Conservation (phyloP, 305 asterid species). For the Solanum hybrid region DNA sequence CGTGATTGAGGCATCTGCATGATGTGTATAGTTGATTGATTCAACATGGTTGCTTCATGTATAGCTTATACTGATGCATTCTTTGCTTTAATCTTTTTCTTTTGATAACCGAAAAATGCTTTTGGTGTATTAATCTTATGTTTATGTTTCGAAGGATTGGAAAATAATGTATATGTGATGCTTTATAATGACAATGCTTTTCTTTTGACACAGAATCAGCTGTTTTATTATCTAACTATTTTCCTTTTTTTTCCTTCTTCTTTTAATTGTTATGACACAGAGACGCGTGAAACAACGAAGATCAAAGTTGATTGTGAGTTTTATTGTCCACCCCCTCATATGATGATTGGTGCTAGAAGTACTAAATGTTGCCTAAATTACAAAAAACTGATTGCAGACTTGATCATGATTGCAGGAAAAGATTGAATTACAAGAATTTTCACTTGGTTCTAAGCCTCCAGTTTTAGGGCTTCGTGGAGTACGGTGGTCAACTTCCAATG, state of each 20-base stretch:
- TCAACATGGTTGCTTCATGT: background rate
- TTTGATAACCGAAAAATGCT: background rate
- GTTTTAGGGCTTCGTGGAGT: slow-evolving; percentile 79
- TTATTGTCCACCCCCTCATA: slow-evolving; percentile 8
- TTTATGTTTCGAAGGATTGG: background rate
- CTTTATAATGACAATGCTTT: background rate
- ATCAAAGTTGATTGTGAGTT: slow-evolving; percentile 80
- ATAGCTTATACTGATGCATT: background rate
- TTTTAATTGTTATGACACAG: slow-evolving; percentile 40
- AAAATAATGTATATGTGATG: background rate
- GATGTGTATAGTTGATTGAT: background rate
- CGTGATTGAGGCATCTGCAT: background rate
- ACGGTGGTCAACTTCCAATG: slow-evolving; percentile 76
- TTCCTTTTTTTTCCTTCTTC: background rate
- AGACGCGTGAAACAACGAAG: slow-evolving; percentile 81
- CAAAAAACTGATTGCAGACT: background rate
- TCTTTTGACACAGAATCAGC: background rate
- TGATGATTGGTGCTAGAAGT: background rate
- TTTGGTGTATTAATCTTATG: background rate
- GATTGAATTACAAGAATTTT: slow-evolving; percentile 77
- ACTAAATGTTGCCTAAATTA: background rate
- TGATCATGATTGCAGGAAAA: slow-evolving; percentile 51
- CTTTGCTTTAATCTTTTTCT: background rate
- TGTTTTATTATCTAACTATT: background rate
- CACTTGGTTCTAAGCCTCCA: slow-evolving; percentile 84